phyloP scores from a whole-genome alignment of 352 stramenopile genomes.

The Pythium dissotocum region DNA sequence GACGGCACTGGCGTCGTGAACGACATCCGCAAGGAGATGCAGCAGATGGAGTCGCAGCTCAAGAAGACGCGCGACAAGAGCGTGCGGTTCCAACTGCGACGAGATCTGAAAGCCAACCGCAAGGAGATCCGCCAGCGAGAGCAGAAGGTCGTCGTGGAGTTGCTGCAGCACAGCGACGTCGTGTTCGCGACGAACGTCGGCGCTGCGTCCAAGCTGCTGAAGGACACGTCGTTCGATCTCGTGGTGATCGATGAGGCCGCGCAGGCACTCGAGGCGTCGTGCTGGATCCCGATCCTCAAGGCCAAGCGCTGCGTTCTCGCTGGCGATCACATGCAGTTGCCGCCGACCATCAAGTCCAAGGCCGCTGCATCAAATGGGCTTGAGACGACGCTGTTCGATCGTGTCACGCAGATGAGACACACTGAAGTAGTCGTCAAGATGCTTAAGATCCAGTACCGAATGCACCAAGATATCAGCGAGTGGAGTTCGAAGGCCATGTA shows the following conservation, averaged over 20 bases:
- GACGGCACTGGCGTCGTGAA: constrained; percentile 96
- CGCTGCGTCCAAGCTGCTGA: constrained; percentile 90
- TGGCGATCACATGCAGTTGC: constrained; percentile 96
- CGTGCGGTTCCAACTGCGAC: constrained; percentile 46
- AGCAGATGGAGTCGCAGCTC: constrained; percentile 52
- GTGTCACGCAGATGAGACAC: constrained; percentile 77
- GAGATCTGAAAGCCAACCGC: constrained; percentile 90
- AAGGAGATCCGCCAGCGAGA: constrained; percentile 94
- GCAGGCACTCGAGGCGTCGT: constrained; percentile 95
- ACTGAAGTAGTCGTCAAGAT: constrained; percentile 84
- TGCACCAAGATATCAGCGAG: constrained; percentile 94
- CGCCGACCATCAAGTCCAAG: constrained; percentile 96
- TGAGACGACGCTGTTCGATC: constrained; percentile 95
- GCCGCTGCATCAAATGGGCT: constrained; percentile 74
- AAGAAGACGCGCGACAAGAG: constrained; percentile 61
- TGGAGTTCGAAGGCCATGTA: constrained; percentile 97
- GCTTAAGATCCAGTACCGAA: constrained; percentile 97
- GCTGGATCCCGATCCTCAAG: constrained; percentile 96
- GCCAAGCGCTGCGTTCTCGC: constrained; percentile 88
- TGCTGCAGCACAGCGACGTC: constrained; percentile 93
- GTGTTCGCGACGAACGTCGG: constrained; percentile 97
- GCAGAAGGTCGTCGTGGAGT: constrained; percentile 90
- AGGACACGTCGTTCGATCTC: constrained; percentile 92
- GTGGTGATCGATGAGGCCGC: constrained; percentile 97
- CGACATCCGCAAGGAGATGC: constrained; percentile 94